Conservation (phyloP, 148 eudicot genomes). For the Camellia sinensis region DNA sequence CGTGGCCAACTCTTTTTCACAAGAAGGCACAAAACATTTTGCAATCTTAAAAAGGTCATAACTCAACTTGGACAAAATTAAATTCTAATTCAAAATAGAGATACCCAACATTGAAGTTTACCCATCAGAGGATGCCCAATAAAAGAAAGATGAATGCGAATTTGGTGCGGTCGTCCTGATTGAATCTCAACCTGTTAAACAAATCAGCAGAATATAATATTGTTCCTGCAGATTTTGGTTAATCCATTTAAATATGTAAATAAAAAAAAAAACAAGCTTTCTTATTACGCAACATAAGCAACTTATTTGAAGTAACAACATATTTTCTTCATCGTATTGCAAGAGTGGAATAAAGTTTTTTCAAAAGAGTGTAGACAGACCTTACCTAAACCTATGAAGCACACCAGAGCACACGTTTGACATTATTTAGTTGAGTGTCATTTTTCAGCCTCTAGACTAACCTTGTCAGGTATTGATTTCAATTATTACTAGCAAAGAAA, state of each 20-base stretch:
- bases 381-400: not conserved
- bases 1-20: not conserved
- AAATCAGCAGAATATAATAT: conserved; percentile 11
- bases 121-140: conserved; percentile 85
- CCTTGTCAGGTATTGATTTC: not conserved
- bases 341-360: not conserved
- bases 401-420: not conserved
- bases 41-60: not conserved
- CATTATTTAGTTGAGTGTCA: not conserved
- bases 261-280: conserved; percentile 2
- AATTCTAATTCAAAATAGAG: not conserved
- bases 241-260: not conserved
- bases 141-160: conserved; percentile 91
- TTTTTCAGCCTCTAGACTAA: not conserved
- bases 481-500: not conserved
- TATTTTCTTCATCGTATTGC: not conserved
- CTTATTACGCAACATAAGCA: not conserved
- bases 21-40: not conserved
- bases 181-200: conserved; percentile 82
- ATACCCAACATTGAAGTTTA: conserved; percentile 26
- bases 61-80: not conserved
- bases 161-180: conserved; percentile 98
- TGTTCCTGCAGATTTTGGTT: not conserved
- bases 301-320: not conserved
- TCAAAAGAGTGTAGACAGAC: not conserved